Percentiles rank a stretch among this genome's conserved stretches.
Evolutionary conservation across 768 basidiomycete species (phyloP).

Genomic region (Auricularia sp.): DNA sequence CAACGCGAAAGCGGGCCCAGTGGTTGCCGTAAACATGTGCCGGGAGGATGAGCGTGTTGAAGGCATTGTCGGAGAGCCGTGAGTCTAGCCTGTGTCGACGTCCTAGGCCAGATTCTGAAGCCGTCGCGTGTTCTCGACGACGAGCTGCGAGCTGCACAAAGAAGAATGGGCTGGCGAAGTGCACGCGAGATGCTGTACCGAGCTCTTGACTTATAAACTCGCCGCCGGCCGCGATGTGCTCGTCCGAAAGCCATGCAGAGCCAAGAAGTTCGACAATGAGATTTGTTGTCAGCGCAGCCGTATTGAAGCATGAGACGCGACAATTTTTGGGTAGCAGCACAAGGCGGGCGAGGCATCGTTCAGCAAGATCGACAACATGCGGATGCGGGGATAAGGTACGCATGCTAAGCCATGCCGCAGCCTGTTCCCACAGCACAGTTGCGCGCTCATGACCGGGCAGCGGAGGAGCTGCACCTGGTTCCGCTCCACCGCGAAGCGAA

Average conservation of each 20-base stretch:
- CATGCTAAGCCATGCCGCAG: neutral
- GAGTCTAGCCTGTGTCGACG: neutral
- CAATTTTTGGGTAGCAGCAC: neutral
- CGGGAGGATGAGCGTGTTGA: neutral
- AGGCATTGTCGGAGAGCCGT: neutral
- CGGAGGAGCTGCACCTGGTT: neutral
- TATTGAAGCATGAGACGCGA: neutral
- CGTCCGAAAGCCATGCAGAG: neutral
- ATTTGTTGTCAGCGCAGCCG: neutral
- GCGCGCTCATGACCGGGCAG: neutral
- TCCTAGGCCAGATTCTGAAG: neutral
- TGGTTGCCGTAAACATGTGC: neutral
- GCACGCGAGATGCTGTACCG: neutral
- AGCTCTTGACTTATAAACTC: neutral
- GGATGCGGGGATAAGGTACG: neutral
- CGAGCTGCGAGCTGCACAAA: neutral
- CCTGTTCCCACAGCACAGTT: neutral
- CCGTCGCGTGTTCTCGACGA: neutral
- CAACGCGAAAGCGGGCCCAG: neutral
- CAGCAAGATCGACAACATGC: neutral
- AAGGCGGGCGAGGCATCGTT: neutral
- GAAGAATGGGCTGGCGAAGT: neutral
- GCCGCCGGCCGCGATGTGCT: neutral
- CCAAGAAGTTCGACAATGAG: neutral
- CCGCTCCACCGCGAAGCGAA: neutral